A percentile compares a stretch with the other conserved stretches of the same genome.
Evolutionary conservation across 768 basidiomycete species (phyloP).

Genomic region (Boletus tylopilopsis): DNA sequence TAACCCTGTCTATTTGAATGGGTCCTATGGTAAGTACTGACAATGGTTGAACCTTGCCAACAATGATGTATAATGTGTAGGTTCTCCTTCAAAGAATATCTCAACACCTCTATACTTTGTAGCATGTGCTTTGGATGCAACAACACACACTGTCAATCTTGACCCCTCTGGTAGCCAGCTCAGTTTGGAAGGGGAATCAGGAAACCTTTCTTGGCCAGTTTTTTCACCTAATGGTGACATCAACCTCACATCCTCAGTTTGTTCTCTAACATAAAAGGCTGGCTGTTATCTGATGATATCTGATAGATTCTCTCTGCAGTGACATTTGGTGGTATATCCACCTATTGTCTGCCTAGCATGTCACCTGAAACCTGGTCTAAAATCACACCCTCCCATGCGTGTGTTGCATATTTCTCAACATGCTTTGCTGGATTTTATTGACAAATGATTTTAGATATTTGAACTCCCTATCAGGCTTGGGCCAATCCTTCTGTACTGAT

Average conservation of each 20-base stretch:
- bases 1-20: not conserved
- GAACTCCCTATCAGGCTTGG: not conserved
- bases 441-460: not conserved
- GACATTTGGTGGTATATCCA: not conserved
- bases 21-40: not conserved
- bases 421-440: not conserved
- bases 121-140: not conserved
- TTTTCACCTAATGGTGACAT: not conserved
- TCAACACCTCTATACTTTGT: not conserved
- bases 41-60: not conserved
- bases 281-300: not conserved
- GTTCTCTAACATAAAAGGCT: not conserved
- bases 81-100: not conserved
- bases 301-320: not conserved
- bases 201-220: not conserved
- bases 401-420: not conserved
- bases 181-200: not conserved
- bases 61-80: not conserved
- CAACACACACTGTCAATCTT: not conserved
- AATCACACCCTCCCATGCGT: not conserved
- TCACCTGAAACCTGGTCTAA: not conserved
- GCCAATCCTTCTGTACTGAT: not conserved
- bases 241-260: not conserved
- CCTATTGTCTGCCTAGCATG: not conserved
- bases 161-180: not conserved